Percentiles rank a stretch among this genome's conserved stretches.
Conservation (phyloP, 768 basidiomycete genomes). For the Suillus subalutaceus region DNA sequence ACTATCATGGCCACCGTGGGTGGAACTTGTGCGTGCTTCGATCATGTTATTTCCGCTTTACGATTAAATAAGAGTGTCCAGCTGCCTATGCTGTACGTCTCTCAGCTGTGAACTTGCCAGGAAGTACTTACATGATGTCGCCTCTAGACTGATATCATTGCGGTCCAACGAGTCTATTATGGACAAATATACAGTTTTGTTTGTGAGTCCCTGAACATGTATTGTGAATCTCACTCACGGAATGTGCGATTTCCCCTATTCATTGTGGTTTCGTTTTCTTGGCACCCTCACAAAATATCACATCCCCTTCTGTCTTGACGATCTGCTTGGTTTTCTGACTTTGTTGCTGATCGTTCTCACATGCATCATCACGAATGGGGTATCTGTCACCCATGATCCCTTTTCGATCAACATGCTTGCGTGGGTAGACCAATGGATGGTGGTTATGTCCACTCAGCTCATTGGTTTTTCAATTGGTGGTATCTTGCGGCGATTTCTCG, state of each 20-base stretch:
- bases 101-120: not conserved
- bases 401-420: no score
- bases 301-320: not conserved
- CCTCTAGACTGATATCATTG: slow-evolving; percentile 63
- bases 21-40: slow-evolving; percentile 23
- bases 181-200: slow-evolving; percentile 55
- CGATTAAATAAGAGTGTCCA: slow-evolving; percentile 15
- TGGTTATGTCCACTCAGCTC: slow-evolving; percentile 73
- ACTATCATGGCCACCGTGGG: slow-evolving; percentile 68
- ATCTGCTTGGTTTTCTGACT: not conserved
- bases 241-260: slow-evolving; percentile 5
- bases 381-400: no score
- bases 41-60: not conserved
- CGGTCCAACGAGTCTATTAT: slow-evolving; percentile 75
- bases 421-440: slow-evolving; percentile 56
- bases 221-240: slow-evolving; percentile 9
- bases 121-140: slow-evolving; percentile 7
- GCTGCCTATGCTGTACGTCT: slow-evolving; percentile 51
- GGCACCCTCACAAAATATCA: not conserved
- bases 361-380: not conserved
- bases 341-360: not conserved
- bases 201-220: slow-evolving; percentile 35
- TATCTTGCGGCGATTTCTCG: slow-evolving; percentile 59
- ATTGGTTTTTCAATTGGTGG: slow-evolving; percentile 68
- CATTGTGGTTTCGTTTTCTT: not conserved